Evolutionary conservation across 169 alveolate species (phyloP).

Genomic region (Eimeria sp.): DNA sequence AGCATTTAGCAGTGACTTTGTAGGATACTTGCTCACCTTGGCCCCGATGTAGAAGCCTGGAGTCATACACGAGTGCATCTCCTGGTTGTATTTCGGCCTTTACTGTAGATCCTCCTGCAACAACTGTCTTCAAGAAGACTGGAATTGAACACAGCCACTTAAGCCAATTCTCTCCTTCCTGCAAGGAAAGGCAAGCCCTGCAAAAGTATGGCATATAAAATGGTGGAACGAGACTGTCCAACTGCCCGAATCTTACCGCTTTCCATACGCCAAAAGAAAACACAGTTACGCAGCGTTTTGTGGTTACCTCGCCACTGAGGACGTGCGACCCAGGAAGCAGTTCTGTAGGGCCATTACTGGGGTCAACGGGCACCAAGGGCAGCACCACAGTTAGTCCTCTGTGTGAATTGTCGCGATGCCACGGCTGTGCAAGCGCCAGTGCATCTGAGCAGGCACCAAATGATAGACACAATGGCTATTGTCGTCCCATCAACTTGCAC

Average conservation of each 20-base stretch:
- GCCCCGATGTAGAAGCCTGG: slow-evolving; percentile 79
- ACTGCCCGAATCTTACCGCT: background rate
- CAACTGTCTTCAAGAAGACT: background rate
- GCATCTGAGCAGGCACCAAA: slow-evolving; percentile 66
- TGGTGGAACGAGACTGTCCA: background rate
- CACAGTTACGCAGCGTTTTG: background rate
- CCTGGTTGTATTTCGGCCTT: slow-evolving; percentile 77
- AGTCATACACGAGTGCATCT: slow-evolving; percentile 81
- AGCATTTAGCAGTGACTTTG: background rate
- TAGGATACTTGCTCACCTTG: slow-evolving; percentile 49
- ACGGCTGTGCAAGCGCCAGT: slow-evolving; percentile 81
- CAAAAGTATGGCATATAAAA: background rate
- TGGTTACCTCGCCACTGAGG: slow-evolving; percentile 61
- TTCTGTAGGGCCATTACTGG: slow-evolving; percentile 80
- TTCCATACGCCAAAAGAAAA: background rate
- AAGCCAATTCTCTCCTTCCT: slow-evolving; percentile 50
- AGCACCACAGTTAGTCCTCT: slow-evolving; percentile 80
- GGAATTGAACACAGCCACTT: slow-evolving; percentile 56
- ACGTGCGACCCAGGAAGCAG: slow-evolving; percentile 82
- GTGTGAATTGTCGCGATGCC: slow-evolving; percentile 82
- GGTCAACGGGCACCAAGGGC: slow-evolving; percentile 61
- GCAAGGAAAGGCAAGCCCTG: background rate
- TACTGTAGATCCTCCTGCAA: slow-evolving; percentile 51
- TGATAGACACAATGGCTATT: background rate
- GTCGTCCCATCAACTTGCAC: background rate